phyloP scores from a whole-genome alignment of 495 filamentous ascomycete genomes.

The Lindgomyces ingoldianus region DNA sequence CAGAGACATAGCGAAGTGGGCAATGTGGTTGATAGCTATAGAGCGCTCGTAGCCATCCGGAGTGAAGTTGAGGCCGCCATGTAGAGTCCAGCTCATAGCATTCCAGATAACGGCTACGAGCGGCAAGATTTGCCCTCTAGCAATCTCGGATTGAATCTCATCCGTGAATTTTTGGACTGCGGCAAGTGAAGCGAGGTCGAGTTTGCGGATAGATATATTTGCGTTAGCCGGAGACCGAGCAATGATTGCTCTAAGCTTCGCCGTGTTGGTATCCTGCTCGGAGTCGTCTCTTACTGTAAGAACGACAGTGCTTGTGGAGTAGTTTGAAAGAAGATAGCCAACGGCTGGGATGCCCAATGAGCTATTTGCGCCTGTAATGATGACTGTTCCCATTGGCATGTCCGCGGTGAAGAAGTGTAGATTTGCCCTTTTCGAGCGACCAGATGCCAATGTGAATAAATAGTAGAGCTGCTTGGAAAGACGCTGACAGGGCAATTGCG shows the following conservation, averaged over 20 bases:
- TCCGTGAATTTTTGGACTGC: background rate
- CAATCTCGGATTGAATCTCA: background rate
- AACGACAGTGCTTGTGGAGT: conserved; percentile 45
- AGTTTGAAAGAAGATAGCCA: conserved; percentile 44
- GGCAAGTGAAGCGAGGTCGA: background rate
- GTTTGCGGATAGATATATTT: conserved; percentile 30
- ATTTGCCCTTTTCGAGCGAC: too few relatives aligned
- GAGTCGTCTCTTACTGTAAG: conserved; percentile 50
- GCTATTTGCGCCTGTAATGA: conserved; percentile 54
- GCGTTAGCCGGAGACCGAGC: conserved; percentile 41
- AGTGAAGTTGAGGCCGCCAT: background rate
- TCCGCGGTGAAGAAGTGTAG: too few relatives aligned
- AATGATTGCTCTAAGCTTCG: conserved; percentile 44
- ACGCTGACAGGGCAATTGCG: too few relatives aligned
- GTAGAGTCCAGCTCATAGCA: conserved; percentile 44
- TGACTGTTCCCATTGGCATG: conserved; percentile 47
- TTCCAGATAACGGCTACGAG: conserved; percentile 51
- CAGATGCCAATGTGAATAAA: too few relatives aligned
- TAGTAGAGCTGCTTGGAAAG: too few relatives aligned
- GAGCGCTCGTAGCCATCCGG: conserved; percentile 13
- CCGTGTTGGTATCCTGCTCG: conserved; percentile 50
- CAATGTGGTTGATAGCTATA: conserved; percentile 16
- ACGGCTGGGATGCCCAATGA: conserved; percentile 51
- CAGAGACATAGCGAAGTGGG: conserved; percentile 6
- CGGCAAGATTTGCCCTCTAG: conserved; percentile 31